Percentiles rank a stretch among this genome's conserved stretches.
Conservation (phyloP, 2,329 filamentous ascomycete genomes). For the Coniochaeta sp. region DNA sequence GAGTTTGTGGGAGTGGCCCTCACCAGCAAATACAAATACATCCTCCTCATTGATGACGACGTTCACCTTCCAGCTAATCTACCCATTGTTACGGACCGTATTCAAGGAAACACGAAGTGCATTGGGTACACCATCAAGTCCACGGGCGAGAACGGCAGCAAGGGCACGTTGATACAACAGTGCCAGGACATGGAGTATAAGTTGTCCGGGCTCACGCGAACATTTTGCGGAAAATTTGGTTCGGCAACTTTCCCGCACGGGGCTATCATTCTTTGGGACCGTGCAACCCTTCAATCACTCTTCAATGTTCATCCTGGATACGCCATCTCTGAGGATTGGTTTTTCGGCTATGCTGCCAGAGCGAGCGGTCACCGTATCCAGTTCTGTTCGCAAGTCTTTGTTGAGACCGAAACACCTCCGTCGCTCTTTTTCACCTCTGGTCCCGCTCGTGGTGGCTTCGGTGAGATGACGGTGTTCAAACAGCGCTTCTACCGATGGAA, state of each 20-base stretch:
- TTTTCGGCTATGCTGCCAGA: not conserved
- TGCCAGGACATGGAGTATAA: conserved; percentile 1
- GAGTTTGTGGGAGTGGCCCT: not conserved
- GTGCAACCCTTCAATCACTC: not conserved
- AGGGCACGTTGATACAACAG: not conserved
- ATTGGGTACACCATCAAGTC: not conserved
- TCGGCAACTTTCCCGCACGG: not conserved
- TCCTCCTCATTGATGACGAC: conserved; percentile 2
- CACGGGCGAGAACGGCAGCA: not conserved
- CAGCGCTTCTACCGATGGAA: conserved; percentile 3
- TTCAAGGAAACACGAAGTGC: not conserved
- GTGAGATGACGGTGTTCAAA: not conserved
- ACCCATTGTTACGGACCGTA: not conserved
- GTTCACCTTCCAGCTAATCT: not conserved
- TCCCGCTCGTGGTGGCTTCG: not conserved
- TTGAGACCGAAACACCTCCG: not conserved
- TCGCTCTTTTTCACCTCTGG: not conserved
- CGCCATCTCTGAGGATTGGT: not conserved
- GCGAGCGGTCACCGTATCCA: not conserved
- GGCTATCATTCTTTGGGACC: not conserved
- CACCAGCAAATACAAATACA: conserved; percentile 1
- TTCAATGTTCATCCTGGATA: not conserved
- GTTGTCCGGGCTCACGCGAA: not conserved
- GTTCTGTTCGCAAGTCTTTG: not conserved
- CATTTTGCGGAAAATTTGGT: not conserved